A percentile compares a stretch with the other conserved stretches of the same genome.
Conservation (phyloP, 345 rosid species). For the Eucalyptus caleyi region DNA sequence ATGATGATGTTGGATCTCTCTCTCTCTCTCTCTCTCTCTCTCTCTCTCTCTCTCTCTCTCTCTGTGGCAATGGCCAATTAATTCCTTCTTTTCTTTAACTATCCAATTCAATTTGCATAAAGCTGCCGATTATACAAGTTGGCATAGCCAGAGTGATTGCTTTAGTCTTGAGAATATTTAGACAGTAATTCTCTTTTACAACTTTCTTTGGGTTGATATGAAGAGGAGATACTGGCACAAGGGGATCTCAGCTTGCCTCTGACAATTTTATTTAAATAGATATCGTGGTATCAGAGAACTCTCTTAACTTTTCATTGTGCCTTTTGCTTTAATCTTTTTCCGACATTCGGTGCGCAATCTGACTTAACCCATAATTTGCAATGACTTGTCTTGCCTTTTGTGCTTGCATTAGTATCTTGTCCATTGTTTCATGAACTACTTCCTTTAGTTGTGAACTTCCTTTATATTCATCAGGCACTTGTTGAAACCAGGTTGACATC, state of each 20-base stretch:
- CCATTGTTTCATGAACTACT: neutral
- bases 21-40: neutral
- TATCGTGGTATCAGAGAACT: neutral
- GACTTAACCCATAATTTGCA: neutral
- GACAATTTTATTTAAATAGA: neutral
- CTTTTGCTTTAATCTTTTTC: neutral
- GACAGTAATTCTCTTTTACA: neutral
- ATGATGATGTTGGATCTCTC: neutral
- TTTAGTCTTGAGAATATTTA: neutral
- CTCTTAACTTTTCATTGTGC: neutral
- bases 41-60: neutral
- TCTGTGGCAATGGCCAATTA: neutral
- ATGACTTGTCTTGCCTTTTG: neutral
- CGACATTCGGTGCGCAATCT: neutral
- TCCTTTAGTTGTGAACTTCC: neutral
- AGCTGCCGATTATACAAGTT: neutral
- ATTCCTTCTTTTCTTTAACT: neutral
- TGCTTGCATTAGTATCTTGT: neutral
- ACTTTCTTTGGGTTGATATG: neutral
- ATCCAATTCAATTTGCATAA: neutral
- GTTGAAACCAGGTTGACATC: constrained; percentile 61
- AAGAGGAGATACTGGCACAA: neutral
- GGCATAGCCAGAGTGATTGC: neutral
- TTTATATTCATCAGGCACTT: neutral
- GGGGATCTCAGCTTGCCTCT: neutral